Evolutionary conservation across 1,284 basidiomycete genomes (phyloP).

Genomic region (Marasmius sp.): DNA sequence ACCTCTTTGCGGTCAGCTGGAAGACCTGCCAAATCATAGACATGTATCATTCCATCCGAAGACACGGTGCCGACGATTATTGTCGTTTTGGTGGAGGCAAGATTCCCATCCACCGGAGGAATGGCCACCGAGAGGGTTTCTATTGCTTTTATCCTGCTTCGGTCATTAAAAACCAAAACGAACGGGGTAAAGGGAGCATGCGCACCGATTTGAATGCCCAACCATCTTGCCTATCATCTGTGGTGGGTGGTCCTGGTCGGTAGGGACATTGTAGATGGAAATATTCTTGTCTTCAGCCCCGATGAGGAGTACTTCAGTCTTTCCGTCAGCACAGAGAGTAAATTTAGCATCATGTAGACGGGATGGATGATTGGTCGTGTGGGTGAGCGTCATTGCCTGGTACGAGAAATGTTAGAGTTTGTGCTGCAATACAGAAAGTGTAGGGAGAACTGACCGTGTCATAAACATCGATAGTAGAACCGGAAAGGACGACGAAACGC

Average conservation of each 20-base stretch:
- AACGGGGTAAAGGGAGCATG: conserved; percentile 4
- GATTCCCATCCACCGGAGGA: conserved; percentile 29
- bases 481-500: conserved; percentile 78
- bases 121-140: conserved; percentile 60
- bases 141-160: conserved; percentile 67
- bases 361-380: conserved; percentile 72
- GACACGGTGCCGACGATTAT: conserved; percentile 75
- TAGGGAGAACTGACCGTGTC: conserved; percentile 56
- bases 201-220: conserved; percentile 76
- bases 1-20: conserved; percentile 28
- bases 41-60: conserved; percentile 80
- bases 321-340: conserved; percentile 50
- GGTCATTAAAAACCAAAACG: conserved; percentile 1
- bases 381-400: conserved; percentile 71
- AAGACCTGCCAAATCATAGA: conserved; percentile 70
- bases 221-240: conserved; percentile 60
- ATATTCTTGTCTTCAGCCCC: conserved; percentile 87
- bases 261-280: conserved; percentile 64
- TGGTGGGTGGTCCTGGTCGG: conserved; percentile 42
- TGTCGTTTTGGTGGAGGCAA: conserved; percentile 39
- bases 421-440: conserved; percentile 1
- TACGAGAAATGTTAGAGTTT: neutral
- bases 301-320: conserved; percentile 71
- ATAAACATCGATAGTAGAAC: conserved; percentile 79
- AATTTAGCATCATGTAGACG: conserved; percentile 83